Evolutionary conservation across 2,329 filamentous ascomycete species (phyloP).

Genomic region (Alternaria gansuensis): DNA sequence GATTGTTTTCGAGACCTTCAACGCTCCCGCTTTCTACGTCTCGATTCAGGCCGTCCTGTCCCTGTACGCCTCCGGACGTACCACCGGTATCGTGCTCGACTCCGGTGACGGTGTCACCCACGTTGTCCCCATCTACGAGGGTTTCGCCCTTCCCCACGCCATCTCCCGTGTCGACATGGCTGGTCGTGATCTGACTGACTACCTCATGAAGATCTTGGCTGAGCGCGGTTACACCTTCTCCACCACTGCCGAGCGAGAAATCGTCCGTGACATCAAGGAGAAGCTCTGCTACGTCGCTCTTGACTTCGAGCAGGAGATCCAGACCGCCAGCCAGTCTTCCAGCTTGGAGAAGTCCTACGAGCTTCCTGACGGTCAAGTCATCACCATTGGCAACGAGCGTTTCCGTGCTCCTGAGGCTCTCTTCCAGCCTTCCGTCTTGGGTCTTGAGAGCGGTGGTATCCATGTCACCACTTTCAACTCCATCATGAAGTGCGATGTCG

Average conservation of each 20-base stretch:
- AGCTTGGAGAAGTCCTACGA: conserved; percentile 99
- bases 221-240: conserved; percentile 99
- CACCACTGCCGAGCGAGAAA: conserved; percentile 99
- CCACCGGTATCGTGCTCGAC: conserved; percentile 99
- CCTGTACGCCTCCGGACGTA: conserved; percentile 99
- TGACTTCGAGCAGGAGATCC: conserved; percentile 99
- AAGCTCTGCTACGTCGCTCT: conserved; percentile 99
- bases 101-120: conserved; percentile 99
- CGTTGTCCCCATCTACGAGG: conserved; percentile 99
- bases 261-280: conserved; percentile 99
- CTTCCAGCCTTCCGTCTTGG: conserved; percentile 98
- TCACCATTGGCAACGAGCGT: conserved; percentile 99
- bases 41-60: conserved; percentile 99
- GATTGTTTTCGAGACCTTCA: conserved; percentile 99
- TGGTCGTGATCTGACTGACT: conserved; percentile 99
- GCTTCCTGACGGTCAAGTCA: conserved; percentile 99
- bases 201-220: conserved; percentile 99
- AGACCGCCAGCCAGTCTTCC: conserved; percentile 98
- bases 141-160: conserved; percentile 99
- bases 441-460: conserved; percentile 98
- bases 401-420: conserved; percentile 99
- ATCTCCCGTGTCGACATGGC: conserved; percentile 99
- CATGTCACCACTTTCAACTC: conserved; percentile 99
- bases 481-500: conserved; percentile 99
- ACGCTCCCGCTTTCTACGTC: conserved; percentile 99